These are phyloP conservation scores for Phaseolus coccineus DNA, from an alignment of 331 rosid species.

Conservation along the genomic window DNA sequence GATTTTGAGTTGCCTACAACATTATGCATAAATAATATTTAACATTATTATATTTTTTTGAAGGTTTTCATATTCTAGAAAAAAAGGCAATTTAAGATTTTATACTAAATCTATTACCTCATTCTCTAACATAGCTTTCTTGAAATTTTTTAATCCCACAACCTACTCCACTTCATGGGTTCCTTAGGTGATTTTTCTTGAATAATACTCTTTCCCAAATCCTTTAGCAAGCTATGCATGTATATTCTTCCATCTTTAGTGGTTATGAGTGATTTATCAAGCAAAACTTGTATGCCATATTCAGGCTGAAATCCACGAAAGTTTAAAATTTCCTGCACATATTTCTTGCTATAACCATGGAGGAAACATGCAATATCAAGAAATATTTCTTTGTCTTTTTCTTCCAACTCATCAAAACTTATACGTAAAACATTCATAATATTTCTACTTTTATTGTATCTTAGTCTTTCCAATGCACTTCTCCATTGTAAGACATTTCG, in stretches of 20 bases:
- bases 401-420: neutral
- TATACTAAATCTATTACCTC: neutral
- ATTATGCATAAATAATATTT: neutral
- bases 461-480: neutral
- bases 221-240: neutral
- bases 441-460: neutral
- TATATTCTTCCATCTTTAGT: accelerated
- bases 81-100: neutral
- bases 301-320: neutral
- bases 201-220: neutral
- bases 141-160: neutral
- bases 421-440: neutral
- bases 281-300: neutral
- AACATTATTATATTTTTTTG: neutral
- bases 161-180: constrained; percentile 21
- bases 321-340: neutral
- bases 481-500: neutral
- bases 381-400: neutral
- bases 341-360: accelerated
- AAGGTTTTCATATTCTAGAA: neutral
- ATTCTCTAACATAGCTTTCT: neutral
- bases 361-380: constrained; percentile 5
- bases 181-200: neutral
- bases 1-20: neutral
- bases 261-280: neutral